Conservation (phyloP, 148 eudicot genomes). For the Dysphania ambrosioides region DNA sequence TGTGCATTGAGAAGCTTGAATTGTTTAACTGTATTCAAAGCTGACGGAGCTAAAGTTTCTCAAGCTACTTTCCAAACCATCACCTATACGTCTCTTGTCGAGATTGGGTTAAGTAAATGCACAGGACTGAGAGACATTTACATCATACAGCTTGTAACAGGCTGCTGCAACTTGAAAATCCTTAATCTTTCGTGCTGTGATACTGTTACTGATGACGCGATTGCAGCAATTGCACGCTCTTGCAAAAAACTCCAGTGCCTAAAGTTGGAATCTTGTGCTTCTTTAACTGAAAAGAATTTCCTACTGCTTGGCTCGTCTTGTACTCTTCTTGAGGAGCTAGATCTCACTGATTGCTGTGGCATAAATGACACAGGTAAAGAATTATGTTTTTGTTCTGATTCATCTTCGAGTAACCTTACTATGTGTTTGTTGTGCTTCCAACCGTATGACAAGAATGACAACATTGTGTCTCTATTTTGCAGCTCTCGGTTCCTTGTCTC, state of each 20-base stretch:
- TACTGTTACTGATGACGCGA: conserved; percentile 55
- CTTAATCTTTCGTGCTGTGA: conserved; percentile 67
- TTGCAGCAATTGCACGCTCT: conserved; percentile 49
- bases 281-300: conserved; percentile 55
- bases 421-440: neutral
- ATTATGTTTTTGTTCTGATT: neutral
- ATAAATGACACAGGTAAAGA: conserved; percentile 52
- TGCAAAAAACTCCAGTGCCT: conserved; percentile 51
- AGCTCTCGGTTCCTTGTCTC: conserved; percentile 60
- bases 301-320: conserved; percentile 47
- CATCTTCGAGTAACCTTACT: neutral
- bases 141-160: conserved; percentile 43
- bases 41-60: conserved; percentile 65
- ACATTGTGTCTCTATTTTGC: conserved; percentile 24
- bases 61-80: conserved; percentile 38
- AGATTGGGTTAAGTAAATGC: conserved; percentile 77
- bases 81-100: conserved; percentile 44
- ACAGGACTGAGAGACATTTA: conserved; percentile 49
- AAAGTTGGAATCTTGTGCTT: conserved; percentile 64
- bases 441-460: neutral
- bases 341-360: conserved; percentile 73
- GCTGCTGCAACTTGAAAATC: conserved; percentile 42
- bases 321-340: conserved; percentile 60
- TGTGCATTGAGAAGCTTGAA: conserved; percentile 38
- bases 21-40: conserved; percentile 38